These are phyloP conservation scores for Chlamydomonas urium DNA, from an alignment of 139 green algal species.

Conservation along the genomic window DNA sequence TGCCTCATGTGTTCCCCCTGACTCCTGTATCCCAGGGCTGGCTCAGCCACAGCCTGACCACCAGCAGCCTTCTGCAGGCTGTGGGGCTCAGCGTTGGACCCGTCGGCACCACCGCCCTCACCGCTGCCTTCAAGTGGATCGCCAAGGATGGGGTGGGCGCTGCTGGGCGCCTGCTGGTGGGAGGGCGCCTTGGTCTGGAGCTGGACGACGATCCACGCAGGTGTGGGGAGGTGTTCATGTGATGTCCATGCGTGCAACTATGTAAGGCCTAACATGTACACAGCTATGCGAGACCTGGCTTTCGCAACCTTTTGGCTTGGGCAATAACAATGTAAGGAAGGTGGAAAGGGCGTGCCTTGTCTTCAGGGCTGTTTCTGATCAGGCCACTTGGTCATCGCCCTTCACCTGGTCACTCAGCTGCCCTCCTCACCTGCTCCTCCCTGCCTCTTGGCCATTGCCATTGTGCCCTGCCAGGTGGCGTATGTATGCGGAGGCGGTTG, in stretches of 20 bases:
- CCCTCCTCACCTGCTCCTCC: neutral
- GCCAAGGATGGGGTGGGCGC: conserved; percentile 73
- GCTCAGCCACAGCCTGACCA: conserved; percentile 51
- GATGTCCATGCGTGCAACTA: neutral
- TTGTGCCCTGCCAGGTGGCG: conserved; percentile 45
- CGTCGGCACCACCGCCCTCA: conserved; percentile 23
- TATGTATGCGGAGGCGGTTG: conserved; percentile 62
- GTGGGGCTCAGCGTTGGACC: conserved; percentile 56
- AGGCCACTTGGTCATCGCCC: no score
- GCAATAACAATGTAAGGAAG: no score
- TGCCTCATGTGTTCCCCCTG: neutral
- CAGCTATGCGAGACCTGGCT: no score
- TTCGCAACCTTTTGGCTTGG: no score
- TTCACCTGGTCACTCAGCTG: neutral
- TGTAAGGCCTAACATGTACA: no score
- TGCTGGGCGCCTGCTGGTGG: conserved; percentile 61
- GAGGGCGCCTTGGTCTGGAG: conserved; percentile 43
- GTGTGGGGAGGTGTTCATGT: neutral
- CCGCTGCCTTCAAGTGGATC: conserved; percentile 75
- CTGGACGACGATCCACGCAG: conserved; percentile 71
- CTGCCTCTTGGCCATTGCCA: neutral
- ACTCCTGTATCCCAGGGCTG: conserved; percentile 2
- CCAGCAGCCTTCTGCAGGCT: conserved; percentile 68
- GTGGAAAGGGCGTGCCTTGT: no score
- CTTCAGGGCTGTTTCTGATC: no score